Evolutionary conservation across 352 stramenopile genomes (phyloP), one percentile per base, ranked within the genome.

Genomic region (Globisporangium ultimum): DNA sequence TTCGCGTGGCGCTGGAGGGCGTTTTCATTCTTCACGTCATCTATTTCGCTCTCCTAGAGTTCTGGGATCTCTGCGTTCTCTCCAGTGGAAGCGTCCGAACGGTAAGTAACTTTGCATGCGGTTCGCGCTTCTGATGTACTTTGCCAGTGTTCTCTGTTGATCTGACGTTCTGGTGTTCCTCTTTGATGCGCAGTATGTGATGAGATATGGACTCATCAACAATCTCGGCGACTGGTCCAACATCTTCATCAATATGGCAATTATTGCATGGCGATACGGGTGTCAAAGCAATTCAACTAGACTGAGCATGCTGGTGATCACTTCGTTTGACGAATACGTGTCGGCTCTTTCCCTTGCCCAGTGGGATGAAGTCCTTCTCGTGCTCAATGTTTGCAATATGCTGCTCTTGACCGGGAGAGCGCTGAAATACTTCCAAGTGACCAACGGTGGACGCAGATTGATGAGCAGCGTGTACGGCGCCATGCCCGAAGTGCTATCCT

Each of bases 391-490:
- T 21, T 68, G 76, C 67, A 89, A 89, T 53, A 74, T 89, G 55
- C 63, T 89, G 43, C 55, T 87, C 3, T 61, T 89, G n/a, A 89
- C 76, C 8, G 79, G 54, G 3, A 68, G 79, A 11, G 74, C 79
- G 6, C 76, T 89, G 38, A 89, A 89, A 36, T 89, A 86, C 53
- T 89, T 89, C 66, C 79, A 89, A 52, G 69, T 89, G 42, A 89
- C 76, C 0, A 86, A 80, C 55, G 79, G 79, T 7, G 79, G 79
- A 2, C 71, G 73, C 0, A 72, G 76, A 3, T 68, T 89, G 15
- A 89, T 89, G 79, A 60, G 68, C 17, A 89, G 79, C 54, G 76
- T 89, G 3, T 89, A 89, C 53, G 76, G 76, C 12, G 76, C 79
- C n/a, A 89, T 89, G 79, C 79, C 79, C 32, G 77, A 89, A 53